Percentiles rank a stretch among this genome's conserved stretches.
phyloP scores from a whole-genome alignment of 768 basidiomycete genomes.

The Lyophyllum semitale region DNA sequence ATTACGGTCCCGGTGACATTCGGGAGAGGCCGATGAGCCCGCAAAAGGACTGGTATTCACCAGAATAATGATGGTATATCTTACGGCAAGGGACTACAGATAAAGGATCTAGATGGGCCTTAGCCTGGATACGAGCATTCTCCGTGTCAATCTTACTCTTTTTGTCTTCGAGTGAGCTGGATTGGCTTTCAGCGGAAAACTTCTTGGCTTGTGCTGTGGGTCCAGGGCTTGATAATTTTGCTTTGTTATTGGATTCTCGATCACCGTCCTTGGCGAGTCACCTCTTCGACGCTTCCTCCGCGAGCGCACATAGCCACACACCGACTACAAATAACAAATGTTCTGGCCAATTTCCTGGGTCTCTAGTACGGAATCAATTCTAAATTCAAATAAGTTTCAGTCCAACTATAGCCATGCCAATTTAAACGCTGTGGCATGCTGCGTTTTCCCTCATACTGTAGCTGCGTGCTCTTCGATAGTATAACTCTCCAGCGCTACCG shows the following conservation, averaged over 20 bases:
- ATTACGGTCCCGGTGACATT: constrained; percentile 7
- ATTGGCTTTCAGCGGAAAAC: too few relatives aligned
- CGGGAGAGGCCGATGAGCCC: constrained; percentile 13
- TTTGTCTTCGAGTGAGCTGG: background rate
- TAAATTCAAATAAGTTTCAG: constrained; percentile 2
- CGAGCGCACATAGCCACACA: background rate
- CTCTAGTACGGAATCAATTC: background rate
- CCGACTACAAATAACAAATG: background rate
- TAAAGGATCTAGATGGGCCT: background rate
- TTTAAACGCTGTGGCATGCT: constrained; percentile 3
- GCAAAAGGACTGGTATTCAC: constrained; percentile 1
- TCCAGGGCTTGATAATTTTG: background rate
- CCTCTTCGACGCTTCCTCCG: background rate
- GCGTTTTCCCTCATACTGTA: background rate
- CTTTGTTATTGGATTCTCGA: background rate
- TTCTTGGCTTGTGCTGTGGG: background rate
- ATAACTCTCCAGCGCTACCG: background rate
- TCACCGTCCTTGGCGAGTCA: background rate
- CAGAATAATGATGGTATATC: background rate
- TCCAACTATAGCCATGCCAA: constrained; percentile 2
- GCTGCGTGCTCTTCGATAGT: background rate
- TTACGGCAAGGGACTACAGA: constrained; percentile 5
- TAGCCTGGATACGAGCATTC: background rate
- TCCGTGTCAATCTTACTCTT: background rate
- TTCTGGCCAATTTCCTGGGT: background rate